Conservation (phyloP, 495 filamentous ascomycete genomes). For the Cercophora scortea region DNA sequence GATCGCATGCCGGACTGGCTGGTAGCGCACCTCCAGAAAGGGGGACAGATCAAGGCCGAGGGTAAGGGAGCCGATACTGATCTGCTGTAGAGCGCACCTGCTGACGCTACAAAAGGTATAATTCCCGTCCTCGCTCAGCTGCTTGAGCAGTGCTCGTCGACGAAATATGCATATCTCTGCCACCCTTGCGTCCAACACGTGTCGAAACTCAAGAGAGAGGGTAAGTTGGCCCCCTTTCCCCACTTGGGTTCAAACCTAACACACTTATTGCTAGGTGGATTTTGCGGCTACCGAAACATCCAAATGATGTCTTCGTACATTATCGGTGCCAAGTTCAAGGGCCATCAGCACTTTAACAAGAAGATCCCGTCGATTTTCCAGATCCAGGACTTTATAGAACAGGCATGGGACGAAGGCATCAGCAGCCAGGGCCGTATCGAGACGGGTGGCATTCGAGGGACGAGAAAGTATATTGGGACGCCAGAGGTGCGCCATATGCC, state of each 20-base stretch:
- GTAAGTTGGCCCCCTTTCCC: constrained; percentile 11
- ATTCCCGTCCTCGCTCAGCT: constrained; percentile 66
- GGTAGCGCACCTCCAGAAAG: constrained; percentile 49
- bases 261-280: constrained; percentile 49
- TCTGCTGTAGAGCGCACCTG: constrained; percentile 5
- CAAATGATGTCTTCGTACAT: constrained; percentile 88
- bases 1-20: constrained; percentile 83
- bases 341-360: constrained; percentile 50
- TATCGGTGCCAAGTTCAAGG: constrained; percentile 45
- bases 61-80: constrained; percentile 38
- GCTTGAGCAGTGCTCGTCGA: constrained; percentile 55
- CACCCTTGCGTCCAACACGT: constrained; percentile 70
- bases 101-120: constrained; percentile 41
- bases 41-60: constrained; percentile 48
- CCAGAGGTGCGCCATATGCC: constrained; percentile 54
- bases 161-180: constrained; percentile 71
- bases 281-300: constrained; percentile 97
- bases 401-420: constrained; percentile 83
- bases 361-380: constrained; percentile 70
- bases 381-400: constrained; percentile 84
- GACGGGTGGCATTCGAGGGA: constrained; percentile 81
- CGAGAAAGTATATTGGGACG: constrained; percentile 93
- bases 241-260: neutral
- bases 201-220: constrained; percentile 68
- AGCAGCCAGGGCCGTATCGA: constrained; percentile 65